Evolutionary conservation across 176 grass and related monocot species (phyloP), one percentile per base, ranked within the genome.

Genomic region (Areca catechu): DNA sequence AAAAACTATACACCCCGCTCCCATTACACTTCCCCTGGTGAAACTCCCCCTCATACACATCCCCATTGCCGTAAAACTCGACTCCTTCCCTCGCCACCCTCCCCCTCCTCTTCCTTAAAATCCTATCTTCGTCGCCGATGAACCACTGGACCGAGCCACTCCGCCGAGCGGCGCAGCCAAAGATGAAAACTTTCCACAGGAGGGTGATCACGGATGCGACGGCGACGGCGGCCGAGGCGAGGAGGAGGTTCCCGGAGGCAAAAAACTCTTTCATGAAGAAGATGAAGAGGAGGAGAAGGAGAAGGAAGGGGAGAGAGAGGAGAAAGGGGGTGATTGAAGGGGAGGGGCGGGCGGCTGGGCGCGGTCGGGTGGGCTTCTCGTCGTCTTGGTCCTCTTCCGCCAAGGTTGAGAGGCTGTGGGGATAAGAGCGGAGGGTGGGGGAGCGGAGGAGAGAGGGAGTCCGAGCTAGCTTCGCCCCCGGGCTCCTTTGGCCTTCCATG

Each of bases 381-480:
- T 43, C 34, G 34, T 43, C 34, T 10, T 7, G 34, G 34, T 6
- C 9, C 34, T 43, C 34, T 43, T 43, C 34, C 34, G 34, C 34
- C 34, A 43, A 43, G 34, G 34, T 43, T 9, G 34, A 43, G 34
- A 43, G 22, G 56, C 5, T 27, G 56, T 25, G 20, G 56, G 22
- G 23, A 15, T 27, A 30, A 22, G 70, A 73, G 70, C 7, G 58
- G 56, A 24, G 70, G 51, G 70, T 59, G 55, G 54, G 58, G 70
- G 70, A 73, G 57, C 48, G 54, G 57, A 73, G 70, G 48, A 63
- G 48, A 54, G 70, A 49, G 69, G 60, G 19, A 61, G 69, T 49
- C 56, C 34, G 43, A 19, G 56, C 12, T 56, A 70, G 48, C 17
- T n/a, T 61, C 21, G 18, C 21, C 29, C 20, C 1, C 20, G 16